Base-by-base conservation (phyloP, 2,329 filamentous ascomycete species). In the Colletotrichum musicola region DNA sequence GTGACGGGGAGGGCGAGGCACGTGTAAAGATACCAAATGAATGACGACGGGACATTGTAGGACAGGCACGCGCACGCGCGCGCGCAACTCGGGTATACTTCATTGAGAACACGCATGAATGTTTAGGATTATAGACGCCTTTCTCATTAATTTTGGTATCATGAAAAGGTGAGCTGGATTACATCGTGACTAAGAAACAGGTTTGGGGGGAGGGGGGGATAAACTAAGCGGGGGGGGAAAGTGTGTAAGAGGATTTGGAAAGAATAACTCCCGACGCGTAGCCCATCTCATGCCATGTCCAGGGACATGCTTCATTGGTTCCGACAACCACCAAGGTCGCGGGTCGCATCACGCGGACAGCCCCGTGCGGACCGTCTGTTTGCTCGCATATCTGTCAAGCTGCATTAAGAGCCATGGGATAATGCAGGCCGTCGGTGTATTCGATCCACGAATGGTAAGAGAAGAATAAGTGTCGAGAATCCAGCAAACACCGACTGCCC, bases 141-240 rank as follows among this genome's bases (percentile, higher is more conserved):
- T 69, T 80, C 77, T 80, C 78, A 79, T 81, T 80, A 79, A 78
- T 75, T 66, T 71, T 83, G 81, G 81, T 84, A 84, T 84, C 81
- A 81, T 83, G 79, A 82, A 79, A 80, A 79, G 79, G 76, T 80
- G 75, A 77, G 74, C 77, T 75, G 75, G 78, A 81, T 81, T 81
- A 81, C 79, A 81, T 79, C 77, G 75, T 79, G 76, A 77, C 76
- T 80, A 81, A 77, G 73, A 74, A 72, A 74, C 71, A 65, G 64
- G 30, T 35, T 35, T 35, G 30, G 30, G 30, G 30, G 30, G 30
- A 35, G 30, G 30, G 30, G 10, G 68, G 64, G 55, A 35, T 59
- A 69, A 69, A 68, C 66, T 71, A 65, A 70, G 64, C 59, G 68
- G 65, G 71, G 30, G 30, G 30, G 22, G 4, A 64, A 67, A 70